Base-by-base conservation (phyloP, 2,329 filamentous ascomycete genomes). In the Clonostachys sp. region DNA sequence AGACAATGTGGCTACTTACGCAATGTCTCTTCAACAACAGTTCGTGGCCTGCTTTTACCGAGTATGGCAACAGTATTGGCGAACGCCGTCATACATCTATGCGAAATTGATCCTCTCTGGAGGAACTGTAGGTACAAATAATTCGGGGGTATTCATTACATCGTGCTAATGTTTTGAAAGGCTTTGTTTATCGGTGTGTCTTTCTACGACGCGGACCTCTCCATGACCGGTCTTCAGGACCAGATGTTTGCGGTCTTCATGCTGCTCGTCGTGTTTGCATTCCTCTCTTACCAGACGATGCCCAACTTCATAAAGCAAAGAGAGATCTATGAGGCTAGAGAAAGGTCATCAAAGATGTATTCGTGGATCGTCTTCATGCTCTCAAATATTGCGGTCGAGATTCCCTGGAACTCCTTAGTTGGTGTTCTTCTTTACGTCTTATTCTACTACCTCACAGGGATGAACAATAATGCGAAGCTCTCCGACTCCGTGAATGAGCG, bases 151-250 rank as follows among this genome's bases (percentile, higher is more conserved):
- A 89, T 0, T 73, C 74, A 12, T 94, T 10, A 10, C 24, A 30
- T 9, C 8, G 10, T 5, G 24, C 52, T 78, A 45, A 73, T 81
- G 47, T 74, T 81, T 24, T 73, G 78, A 7, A 70, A 39, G 33
- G 70, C 84, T 5, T 75, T 90, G 61, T 88, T 91, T 73, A 89
- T 89, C 65, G 86, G 85, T 18, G 89, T 89, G 66, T 89, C 86
- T 5, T 91, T 89, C 68, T 90, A 78, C 72, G 72, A 83, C 55
- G 75, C 89, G 3, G 83, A 83, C 4, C 73, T 83, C 61, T 77
- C 73, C 0, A 71, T 87, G 41, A 74, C 78, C 12, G 85, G 87
- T 56, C 82, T 91, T 75, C 85, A 91, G 59, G 82, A 87, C 65
- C 79, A 86, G 55, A 84, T 90, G 78, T 91, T 92, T 72, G 86